Conservation (phyloP, 2,329 filamentous ascomycete genomes). For the Microsporum canis region DNA sequence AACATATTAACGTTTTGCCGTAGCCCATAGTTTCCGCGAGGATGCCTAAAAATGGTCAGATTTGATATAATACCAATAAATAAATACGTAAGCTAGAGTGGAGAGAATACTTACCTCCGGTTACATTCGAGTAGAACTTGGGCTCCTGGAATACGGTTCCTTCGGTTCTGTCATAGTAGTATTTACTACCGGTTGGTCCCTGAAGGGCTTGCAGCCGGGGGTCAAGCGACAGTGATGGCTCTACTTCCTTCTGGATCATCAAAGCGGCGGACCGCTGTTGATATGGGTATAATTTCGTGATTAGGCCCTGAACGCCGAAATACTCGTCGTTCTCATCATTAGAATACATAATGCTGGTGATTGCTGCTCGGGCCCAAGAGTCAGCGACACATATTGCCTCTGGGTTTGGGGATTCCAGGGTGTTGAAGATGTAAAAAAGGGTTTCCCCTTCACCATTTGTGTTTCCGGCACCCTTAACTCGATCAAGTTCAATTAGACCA, state of each 20-base stretch:
- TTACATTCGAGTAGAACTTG: constrained; percentile 58
- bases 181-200: constrained; percentile 52
- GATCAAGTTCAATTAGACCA: constrained; percentile 11
- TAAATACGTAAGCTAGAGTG: not conserved
- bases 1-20: constrained; percentile 81
- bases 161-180: constrained; percentile 59
- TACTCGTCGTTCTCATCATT: constrained; percentile 10
- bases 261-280: constrained; percentile 67
- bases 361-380: constrained; percentile 25
- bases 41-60: constrained; percentile 23
- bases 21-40: constrained; percentile 42
- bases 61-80: not conserved
- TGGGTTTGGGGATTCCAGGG: constrained; percentile 32
- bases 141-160: constrained; percentile 54
- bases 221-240: constrained; percentile 55
- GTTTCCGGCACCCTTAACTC: constrained; percentile 4
- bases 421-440: constrained; percentile 42
- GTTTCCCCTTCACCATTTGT: constrained; percentile 30
- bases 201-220: constrained; percentile 53
- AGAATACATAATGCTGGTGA: constrained; percentile 26
- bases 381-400: constrained; percentile 23
- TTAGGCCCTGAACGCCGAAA: constrained; percentile 26
- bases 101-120: constrained; percentile 48
- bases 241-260: constrained; percentile 72
- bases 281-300: constrained; percentile 60